Percentiles rank a stretch among this genome's conserved stretches.
These are phyloP conservation scores for Talaromyces sp. DNA, from an alignment of 2,329 filamentous ascomycete genomes.

Conservation along the genomic window DNA sequence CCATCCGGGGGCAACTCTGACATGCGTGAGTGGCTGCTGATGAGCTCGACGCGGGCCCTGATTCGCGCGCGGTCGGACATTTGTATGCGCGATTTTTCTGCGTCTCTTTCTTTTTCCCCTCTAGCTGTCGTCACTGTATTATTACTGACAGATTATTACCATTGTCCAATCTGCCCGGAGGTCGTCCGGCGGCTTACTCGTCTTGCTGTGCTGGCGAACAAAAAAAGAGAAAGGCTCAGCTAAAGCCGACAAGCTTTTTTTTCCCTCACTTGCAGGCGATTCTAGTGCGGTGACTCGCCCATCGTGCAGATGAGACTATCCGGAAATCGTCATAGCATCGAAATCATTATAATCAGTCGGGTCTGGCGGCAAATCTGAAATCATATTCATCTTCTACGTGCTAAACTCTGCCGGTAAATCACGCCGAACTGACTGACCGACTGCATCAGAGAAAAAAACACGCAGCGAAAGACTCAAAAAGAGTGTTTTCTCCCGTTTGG, in stretches of 20 bases:
- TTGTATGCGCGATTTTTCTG: constrained; percentile 13
- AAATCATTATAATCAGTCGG: not conserved
- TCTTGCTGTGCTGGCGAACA: not conserved
- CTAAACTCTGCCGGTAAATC: too few relatives aligned
- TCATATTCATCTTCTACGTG: too few relatives aligned
- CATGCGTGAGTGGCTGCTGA: not conserved
- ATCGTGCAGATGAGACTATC: not conserved
- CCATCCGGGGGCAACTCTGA: not conserved
- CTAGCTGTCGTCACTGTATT: not conserved
- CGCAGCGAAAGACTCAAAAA: too few relatives aligned
- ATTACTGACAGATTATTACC: too few relatives aligned
- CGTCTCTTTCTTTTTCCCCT: not conserved
- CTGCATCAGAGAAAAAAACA: too few relatives aligned
- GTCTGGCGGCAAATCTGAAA: not conserved
- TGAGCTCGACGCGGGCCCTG: constrained; percentile 1
- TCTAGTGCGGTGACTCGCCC: not conserved
- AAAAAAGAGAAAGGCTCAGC: not conserved
- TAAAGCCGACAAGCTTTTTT: not conserved
- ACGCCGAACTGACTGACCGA: not conserved
- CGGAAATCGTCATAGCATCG: not conserved
- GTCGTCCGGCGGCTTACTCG: not conserved
- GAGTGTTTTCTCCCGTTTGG: too few relatives aligned
- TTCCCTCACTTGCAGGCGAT: not conserved
- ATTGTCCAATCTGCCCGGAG: not conserved
- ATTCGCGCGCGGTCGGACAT: constrained; percentile 9